These are phyloP conservation scores for Mycena indigotica DNA, from an alignment of 768 basidiomycete genomes.

Conservation along the genomic window DNA sequence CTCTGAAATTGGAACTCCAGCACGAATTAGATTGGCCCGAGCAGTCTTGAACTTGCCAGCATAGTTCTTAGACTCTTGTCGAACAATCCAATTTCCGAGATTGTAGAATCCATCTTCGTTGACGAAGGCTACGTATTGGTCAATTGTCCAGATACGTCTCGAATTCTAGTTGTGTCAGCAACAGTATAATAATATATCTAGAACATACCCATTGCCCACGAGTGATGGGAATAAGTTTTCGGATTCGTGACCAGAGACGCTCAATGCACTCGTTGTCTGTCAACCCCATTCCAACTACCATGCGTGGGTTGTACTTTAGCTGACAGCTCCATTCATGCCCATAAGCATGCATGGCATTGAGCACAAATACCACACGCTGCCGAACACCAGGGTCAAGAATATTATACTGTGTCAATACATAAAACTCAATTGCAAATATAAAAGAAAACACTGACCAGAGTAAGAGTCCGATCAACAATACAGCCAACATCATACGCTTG, in stretches of 20 bases:
- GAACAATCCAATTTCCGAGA: conserved; percentile 37
- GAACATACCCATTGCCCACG: no score
- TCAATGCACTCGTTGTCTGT: no score
- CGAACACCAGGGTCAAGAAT: conserved; percentile 8
- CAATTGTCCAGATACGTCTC: no score
- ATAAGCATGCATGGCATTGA: no score
- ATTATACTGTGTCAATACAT: conserved; percentile 28
- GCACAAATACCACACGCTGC: conserved; percentile 23
- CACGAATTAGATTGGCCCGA: conserved; percentile 17
- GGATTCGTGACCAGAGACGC: no score
- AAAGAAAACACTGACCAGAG: conserved; percentile 29
- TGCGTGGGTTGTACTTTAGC: conserved; percentile 34
- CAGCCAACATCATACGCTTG: conserved; percentile 40
- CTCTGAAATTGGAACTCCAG: conserved; percentile 15
- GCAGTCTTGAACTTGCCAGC: conserved; percentile 16
- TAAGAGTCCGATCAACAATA: conserved; percentile 32
- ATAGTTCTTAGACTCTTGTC: conserved; percentile 20
- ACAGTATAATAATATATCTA: not conserved
- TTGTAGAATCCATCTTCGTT: conserved; percentile 28
- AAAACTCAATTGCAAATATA: not conserved
- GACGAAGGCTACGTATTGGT: conserved; percentile 31
- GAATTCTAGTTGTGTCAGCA: conserved; percentile 6
- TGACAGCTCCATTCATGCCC: conserved; percentile 38
- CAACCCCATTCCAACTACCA: no score
- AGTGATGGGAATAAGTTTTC: no score